A percentile compares a stretch with the other conserved stretches of the same genome.
Conservation (phyloP, 805 yeast species). For the Cyberlindnera meyerae region DNA sequence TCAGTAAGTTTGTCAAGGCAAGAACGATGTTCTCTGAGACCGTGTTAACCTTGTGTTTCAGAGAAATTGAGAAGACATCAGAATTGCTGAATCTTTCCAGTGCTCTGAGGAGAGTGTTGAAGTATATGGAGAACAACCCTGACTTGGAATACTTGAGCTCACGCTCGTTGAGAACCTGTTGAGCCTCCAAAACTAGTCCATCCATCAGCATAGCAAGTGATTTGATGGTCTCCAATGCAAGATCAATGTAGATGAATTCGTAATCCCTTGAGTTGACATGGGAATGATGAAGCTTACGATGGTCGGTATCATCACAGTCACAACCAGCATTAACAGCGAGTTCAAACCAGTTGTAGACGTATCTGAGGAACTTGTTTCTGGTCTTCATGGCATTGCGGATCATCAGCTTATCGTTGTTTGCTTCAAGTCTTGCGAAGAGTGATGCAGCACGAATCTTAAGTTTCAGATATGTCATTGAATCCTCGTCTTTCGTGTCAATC, state of each 20-base stretch:
- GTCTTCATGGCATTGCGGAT: constrained; percentile 41
- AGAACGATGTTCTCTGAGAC: constrained; percentile 60
- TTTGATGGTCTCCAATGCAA: constrained; percentile 60
- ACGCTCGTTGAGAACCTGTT: constrained; percentile 47
- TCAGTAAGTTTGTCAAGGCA: constrained; percentile 63
- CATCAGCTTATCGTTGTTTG: constrained; percentile 30
- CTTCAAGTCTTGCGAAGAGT: constrained; percentile 32
- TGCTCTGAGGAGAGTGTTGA: constrained; percentile 50
- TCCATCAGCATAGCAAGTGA: constrained; percentile 52
- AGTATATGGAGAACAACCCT: constrained; percentile 64
- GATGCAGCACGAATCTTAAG: constrained; percentile 41
- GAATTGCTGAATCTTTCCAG: constrained; percentile 33
- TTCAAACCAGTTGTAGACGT: constrained; percentile 50
- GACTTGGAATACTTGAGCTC: constrained; percentile 52
- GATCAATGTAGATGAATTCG: constrained; percentile 48
- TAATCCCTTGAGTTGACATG: constrained; percentile 30
- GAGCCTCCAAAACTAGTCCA: constrained; percentile 54
- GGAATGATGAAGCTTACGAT: constrained; percentile 1
- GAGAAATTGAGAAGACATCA: constrained; percentile 32
- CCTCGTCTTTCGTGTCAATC: constrained; percentile 12
- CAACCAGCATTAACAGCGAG: constrained; percentile 40
- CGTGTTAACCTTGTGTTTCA: constrained; percentile 48
- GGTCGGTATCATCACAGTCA: constrained; percentile 12
- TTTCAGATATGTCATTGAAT: constrained; percentile 23
- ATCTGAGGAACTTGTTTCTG: constrained; percentile 44